These are phyloP conservation scores for Ascodesmis nigricans DNA, from an alignment of 495 filamentous ascomycete genomes.

Conservation along the genomic window DNA sequence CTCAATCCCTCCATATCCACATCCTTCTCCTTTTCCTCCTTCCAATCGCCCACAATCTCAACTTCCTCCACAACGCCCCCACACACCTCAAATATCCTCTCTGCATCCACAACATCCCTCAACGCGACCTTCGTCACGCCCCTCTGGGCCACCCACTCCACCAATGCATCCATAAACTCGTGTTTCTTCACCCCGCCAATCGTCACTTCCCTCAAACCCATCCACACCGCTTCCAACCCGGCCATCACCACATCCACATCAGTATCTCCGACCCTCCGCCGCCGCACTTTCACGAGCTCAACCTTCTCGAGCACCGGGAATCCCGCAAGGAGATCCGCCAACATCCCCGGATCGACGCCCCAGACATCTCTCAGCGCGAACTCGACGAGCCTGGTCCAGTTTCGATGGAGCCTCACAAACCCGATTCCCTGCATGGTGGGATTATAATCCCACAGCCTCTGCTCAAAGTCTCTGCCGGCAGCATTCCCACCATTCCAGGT, in stretches of 20 bases:
- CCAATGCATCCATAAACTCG: no score
- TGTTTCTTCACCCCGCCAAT: no score
- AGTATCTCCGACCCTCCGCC: slow-evolving; percentile 6
- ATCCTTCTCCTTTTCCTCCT: no score
- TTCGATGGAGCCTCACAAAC: slow-evolving; percentile 12
- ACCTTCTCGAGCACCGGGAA: slow-evolving; percentile 10
- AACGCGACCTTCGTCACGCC: no score
- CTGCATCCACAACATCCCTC: no score
- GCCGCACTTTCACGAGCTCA: slow-evolving; percentile 10
- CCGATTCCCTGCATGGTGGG: slow-evolving; percentile 14
- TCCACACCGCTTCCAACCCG: slow-evolving; percentile 12
- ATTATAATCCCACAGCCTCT: slow-evolving; percentile 12
- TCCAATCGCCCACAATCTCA: no score
- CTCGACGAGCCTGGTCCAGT: slow-evolving; percentile 14
- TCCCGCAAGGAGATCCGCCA: slow-evolving; percentile 7
- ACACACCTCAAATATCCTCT: no score
- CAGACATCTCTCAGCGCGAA: slow-evolving; percentile 15
- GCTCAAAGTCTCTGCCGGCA: slow-evolving; percentile 10
- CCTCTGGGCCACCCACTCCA: no score
- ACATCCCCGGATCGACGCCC: slow-evolving; percentile 7
- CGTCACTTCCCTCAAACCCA: no score
- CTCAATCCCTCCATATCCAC: no score
- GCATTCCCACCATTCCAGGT: slow-evolving; percentile 15
- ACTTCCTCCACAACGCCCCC: no score
- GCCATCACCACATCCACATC: slow-evolving; percentile 8